Base-by-base conservation (phyloP, 768 basidiomycete species). In the Agaricus subrufescens region DNA sequence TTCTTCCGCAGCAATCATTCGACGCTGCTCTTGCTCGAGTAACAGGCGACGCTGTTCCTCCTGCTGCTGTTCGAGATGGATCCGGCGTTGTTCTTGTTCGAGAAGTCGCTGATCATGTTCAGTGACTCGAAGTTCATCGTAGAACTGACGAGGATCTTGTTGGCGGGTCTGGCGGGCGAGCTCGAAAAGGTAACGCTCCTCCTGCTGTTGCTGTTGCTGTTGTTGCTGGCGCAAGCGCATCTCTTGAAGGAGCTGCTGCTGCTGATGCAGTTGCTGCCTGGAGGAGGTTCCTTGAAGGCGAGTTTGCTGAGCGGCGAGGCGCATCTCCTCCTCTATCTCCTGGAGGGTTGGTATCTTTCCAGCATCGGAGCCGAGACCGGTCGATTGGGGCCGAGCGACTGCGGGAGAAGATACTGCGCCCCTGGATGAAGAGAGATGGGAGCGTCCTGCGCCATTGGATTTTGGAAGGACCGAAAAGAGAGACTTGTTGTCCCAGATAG, bases 301-400 rank as follows among this genome's bases (percentile, higher is more conserved):
- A 45, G 50, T 49, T 56, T 81, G 77, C 51, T 81, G 77, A 29
- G 82, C 82, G 25, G 76, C 79, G 6, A 79, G 78, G n/a, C 78
- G 77, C 88, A 92, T 90, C 68, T 94, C 91, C 3, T 84, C 81
- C 64, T 94, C 91, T 57, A 94, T 86, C 61, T 94, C 91, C 61
- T 89, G 85, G 27, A 93, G 66, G 0, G 89, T 91, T 19, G 84
- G 83, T 58, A 59, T 27, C 51, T 61, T 50, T 61, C 37, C 76
- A 76, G 65, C 42, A 12, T 74, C 74, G 52, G 61, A 62, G 31
- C 50, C 55, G 34, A 62, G 27, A 46, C 66, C 71, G 57, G 69
- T 74, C 14, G 72, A 66, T 53, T 66, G 59, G 56, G 70, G 73
- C 19, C 75, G 78, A 50, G 57, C 49, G 31, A 65, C 53, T 14